These are phyloP conservation scores for Hanseniaspora jakobsenii DNA, from an alignment of 805 yeast species.

Conservation along the genomic window DNA sequence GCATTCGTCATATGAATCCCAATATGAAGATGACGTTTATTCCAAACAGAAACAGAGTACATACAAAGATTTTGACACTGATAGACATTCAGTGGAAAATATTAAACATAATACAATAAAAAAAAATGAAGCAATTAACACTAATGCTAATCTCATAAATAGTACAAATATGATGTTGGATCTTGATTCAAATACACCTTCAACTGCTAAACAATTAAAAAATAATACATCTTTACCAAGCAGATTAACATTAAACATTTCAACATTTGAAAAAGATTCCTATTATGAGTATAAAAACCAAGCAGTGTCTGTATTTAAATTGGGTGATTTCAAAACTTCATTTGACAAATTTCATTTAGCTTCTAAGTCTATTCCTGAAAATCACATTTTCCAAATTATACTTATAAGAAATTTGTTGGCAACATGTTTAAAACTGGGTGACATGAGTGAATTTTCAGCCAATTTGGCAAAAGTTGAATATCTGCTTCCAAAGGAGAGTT, in stretches of 20 bases:
- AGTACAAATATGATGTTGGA: too few relatives aligned
- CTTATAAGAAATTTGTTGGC: conserved; percentile 67
- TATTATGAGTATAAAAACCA: conserved; percentile 39
- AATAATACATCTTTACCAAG: too few relatives aligned
- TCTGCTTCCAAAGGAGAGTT: conserved; percentile 29
- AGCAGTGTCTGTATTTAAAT: conserved; percentile 54
- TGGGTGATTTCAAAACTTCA: conserved; percentile 75
- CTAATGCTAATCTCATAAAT: too few relatives aligned
- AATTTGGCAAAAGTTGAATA: conserved; percentile 26
- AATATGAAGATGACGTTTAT: too few relatives aligned
- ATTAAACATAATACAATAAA: too few relatives aligned
- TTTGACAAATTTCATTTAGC: conserved; percentile 46
- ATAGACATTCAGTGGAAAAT: too few relatives aligned
- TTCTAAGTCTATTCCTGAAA: conserved; percentile 44
- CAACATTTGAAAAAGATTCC: conserved; percentile 25
- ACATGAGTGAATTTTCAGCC: conserved; percentile 34
- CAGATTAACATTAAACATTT: conserved; percentile 15
- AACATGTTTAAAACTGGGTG: conserved; percentile 56
- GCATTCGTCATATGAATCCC: too few relatives aligned
- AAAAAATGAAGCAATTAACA: too few relatives aligned
- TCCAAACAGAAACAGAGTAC: too few relatives aligned
- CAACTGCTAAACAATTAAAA: too few relatives aligned
- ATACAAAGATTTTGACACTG: too few relatives aligned
- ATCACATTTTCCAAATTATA: conserved; percentile 55
- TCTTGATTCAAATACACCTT: too few relatives aligned